Evolutionary conservation across 2,329 filamentous ascomycete species (phyloP).

Genomic region (Blastomyces gilchristii): DNA sequence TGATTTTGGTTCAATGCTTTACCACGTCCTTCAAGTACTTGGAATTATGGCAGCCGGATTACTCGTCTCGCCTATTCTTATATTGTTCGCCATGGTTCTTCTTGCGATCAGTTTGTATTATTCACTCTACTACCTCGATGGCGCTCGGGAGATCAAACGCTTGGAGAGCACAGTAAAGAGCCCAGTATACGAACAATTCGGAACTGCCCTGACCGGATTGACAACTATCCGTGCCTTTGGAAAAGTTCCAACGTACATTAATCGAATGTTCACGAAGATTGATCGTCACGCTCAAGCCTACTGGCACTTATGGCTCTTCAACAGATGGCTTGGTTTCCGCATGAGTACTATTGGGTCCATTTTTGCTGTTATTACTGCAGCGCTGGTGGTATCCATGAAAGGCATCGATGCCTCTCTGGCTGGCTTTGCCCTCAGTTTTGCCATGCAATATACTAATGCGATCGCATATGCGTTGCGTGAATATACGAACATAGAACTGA

Average conservation of each 20-base stretch:
- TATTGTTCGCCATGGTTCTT: conserved; percentile 51
- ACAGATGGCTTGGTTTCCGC: conserved; percentile 66
- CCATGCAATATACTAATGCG: conserved; percentile 55
- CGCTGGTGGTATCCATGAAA: conserved; percentile 52
- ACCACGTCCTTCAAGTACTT: conserved; percentile 51
- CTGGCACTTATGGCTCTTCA: conserved; percentile 61
- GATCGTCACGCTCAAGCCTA: conserved; percentile 57
- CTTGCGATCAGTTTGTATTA: conserved; percentile 49
- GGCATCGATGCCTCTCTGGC: conserved; percentile 59
- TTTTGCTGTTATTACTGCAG: conserved; percentile 56
- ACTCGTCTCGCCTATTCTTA: conserved; percentile 57
- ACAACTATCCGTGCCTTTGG: conserved; percentile 66
- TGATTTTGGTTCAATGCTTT: conserved; percentile 51
- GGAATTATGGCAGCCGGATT: conserved; percentile 57
- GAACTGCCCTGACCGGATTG: conserved; percentile 60
- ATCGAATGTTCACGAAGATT: conserved; percentile 58
- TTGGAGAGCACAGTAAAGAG: conserved; percentile 68
- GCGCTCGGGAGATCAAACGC: conserved; percentile 63
- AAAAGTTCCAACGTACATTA: conserved; percentile 55
- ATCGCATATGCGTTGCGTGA: conserved; percentile 58
- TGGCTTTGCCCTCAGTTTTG: conserved; percentile 65
- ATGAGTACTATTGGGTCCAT: conserved; percentile 59
- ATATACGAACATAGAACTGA: conserved; percentile 61
- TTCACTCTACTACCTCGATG: conserved; percentile 55
- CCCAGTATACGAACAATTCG: conserved; percentile 72